Evolutionary conservation across 2,329 filamentous ascomycete genomes (phyloP).

Genomic region (Fusarium sp.): DNA sequence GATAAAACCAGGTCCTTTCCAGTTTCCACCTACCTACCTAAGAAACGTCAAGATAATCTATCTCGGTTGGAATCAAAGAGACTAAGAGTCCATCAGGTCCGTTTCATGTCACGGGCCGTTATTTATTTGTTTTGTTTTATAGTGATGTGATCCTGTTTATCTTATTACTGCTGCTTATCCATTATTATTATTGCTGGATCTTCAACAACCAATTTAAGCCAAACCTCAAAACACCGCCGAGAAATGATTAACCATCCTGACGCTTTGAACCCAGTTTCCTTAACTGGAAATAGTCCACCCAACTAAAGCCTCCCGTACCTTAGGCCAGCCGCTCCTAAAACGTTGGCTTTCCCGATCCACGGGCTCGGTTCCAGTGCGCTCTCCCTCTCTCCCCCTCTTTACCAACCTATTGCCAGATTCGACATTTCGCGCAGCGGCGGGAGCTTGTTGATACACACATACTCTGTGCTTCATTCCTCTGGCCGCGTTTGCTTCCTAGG

Average conservation of each 20-base stretch:
- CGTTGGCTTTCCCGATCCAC: constrained; percentile 29
- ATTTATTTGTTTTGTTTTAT: constrained; percentile 2
- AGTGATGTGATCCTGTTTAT: background rate
- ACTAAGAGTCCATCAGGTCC: background rate
- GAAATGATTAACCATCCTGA: constrained; percentile 26
- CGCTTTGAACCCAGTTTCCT: constrained; percentile 41
- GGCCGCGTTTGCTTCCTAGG: background rate
- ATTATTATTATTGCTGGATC: constrained; percentile 21
- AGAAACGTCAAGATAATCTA: background rate
- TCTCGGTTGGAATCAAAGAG: background rate
- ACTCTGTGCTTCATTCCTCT: constrained; percentile 33
- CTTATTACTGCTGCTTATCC: constrained; percentile 2
- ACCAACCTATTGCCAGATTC: constrained; percentile 15
- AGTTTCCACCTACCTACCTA: background rate
- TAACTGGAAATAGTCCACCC: constrained; percentile 36
- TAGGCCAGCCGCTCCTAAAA: constrained; percentile 34
- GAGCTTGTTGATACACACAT: constrained; percentile 16
- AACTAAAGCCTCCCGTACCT: constrained; percentile 30
- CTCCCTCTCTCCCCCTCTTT: constrained; percentile 36
- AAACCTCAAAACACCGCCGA: constrained; percentile 29
- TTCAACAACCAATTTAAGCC: constrained; percentile 34
- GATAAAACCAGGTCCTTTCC: background rate
- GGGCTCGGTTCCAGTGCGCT: constrained; percentile 32
- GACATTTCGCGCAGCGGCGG: constrained; percentile 29
- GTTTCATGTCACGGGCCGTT: constrained; percentile 9